Evolutionary conservation across 2,329 filamentous ascomycete genomes (phyloP), one percentile per base, ranked within the genome.

Genomic region (Ceratocystis alfenasii): DNA sequence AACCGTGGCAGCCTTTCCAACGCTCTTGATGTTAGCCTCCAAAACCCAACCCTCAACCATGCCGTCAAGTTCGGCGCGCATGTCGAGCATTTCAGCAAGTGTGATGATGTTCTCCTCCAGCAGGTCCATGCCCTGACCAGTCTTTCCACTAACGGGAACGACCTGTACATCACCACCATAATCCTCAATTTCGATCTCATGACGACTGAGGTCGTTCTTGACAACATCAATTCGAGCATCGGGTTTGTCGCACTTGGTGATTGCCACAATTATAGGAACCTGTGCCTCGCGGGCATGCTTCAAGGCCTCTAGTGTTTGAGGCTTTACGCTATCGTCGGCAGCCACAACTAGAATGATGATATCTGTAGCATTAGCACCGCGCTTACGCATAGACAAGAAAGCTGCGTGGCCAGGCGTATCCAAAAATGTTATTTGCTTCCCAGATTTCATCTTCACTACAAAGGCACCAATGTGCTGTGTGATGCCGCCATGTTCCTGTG

Each of bases 391-490:
- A 48, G 87, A 89, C 70, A 97, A 78, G 76, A 99, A 99, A 0
- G 94, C 95, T 33, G 93, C 90, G 76, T 99, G 94, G 1, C 94
- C 94, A 1, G 94, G 94, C 0, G 94, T 99, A 73, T 99, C 94
- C 33, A 99, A 81, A 78, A 99, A 99, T 0, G 95, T 99, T 70
- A 99, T 96, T 46, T 85, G 84, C 75, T 93, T 95, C 55, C 92
- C 92, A 4, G 85, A 86, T 3, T 89, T 87, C 80, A 99, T 86
- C 20, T 84, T 84, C 1, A 99, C 94, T 5, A 91, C 91, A 77
- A 99, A 99, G 17, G 94, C 94, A 75, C 94, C 95, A 70, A 99
- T 99, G 73, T 99, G 94, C 74, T 99, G 94, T 0, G 94, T 99
- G 73, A 99, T 99, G 45, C 94, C 94, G 69, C 94, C 94, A 73